Base-by-base conservation (phyloP, 2,329 filamentous ascomycete species). In the Colletotrichum lupini region DNA sequence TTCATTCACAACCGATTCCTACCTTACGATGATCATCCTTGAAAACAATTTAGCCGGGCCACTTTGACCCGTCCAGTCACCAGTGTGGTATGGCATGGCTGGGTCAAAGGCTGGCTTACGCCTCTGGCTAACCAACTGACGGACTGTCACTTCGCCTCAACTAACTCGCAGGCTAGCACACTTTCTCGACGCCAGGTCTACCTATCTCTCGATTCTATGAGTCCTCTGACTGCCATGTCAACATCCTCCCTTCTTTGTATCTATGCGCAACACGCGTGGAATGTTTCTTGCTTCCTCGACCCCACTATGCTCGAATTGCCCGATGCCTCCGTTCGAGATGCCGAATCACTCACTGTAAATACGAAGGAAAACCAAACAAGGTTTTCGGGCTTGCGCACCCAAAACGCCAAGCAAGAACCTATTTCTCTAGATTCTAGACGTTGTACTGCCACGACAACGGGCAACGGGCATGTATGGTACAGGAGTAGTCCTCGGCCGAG, bases 91-190 rank as follows among this genome's bases (percentile, higher is more conserved):
- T 52, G 35, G 37, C 37, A 42, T 16, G 16, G 16, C 14, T 16
- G 37, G 14, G 53, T 64, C 66, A 64, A 69, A 72, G 42, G 59
- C 68, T 58, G 69, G 66, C 66, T 72, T 59, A 22, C 22, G 53
- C 42, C 69, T 14, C 12, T 35, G n/a, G n/a, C 46, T 49, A 69
- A 32, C 19, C 67, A 64, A 42, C 53, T 32, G 53, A 59, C 66
- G 69, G 69, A 72, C 59, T 63, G 49, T 46, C 64, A 42, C 69
- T 52, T 68, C 57, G 69, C 65, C 69, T 60, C 37, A 59, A 59
- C 69, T 72, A 72, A 63, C 30, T 58, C 55, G 12, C 28, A 32
- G 12, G 32, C 58, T 69, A 72, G 59, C 59, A 32, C 32, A 26
- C 32, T 46, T 68, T 59, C n/a, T 63, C 58, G 59, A 32, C 58